Evolutionary conservation across 2,329 filamentous ascomycete species (phyloP).

Genomic region (Verticillium albo-atrum): DNA sequence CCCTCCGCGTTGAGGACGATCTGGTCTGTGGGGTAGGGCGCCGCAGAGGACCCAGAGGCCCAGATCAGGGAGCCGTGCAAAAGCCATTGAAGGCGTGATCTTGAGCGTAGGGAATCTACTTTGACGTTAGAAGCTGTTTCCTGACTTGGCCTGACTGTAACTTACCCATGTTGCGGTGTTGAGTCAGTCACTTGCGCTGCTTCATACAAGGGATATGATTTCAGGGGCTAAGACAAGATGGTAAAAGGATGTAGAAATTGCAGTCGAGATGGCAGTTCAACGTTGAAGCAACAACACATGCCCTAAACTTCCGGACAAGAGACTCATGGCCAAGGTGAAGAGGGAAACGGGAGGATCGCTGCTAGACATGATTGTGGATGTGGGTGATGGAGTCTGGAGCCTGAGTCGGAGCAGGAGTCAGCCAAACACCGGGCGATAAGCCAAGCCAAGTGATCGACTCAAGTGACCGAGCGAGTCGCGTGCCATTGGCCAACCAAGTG

Average conservation of each 20-base stretch:
- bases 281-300: background rate
- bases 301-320: background rate
- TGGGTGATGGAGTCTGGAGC: background rate
- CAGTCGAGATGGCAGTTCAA: background rate
- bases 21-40: background rate
- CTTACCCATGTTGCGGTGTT: background rate
- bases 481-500: background rate
- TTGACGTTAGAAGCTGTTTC: background rate
- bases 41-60: background rate
- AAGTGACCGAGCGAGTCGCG: background rate
- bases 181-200: background rate
- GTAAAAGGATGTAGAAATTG: background rate
- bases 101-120: background rate
- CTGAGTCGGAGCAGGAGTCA: background rate
- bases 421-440: background rate
- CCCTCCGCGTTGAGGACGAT: slow-evolving; percentile 16
- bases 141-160: background rate
- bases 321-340: background rate
- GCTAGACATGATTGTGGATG: background rate
- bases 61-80: slow-evolving; percentile 2
- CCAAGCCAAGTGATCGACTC: background rate
- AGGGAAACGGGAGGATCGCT: background rate
- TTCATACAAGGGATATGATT: background rate
- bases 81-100: background rate
- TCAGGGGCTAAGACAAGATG: background rate